Base-by-base conservation (phyloP, 2,329 filamentous ascomycete species). In the Fusarium tanahbumbuense region DNA sequence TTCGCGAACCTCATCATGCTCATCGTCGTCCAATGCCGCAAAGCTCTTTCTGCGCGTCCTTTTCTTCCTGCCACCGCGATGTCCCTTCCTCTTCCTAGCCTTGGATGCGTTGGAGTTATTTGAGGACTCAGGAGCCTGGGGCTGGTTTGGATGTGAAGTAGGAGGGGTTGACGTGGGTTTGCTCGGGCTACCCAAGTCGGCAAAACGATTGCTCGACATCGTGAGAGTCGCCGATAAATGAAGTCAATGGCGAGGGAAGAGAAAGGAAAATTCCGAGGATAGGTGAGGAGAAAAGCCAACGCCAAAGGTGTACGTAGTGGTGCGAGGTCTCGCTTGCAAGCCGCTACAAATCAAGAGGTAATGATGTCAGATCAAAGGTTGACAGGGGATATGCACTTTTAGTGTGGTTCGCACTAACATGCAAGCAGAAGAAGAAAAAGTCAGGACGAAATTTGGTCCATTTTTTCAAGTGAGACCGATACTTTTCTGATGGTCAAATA, bases 31-130 rank as follows among this genome's bases (percentile, higher is more conserved):
- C 2, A 88, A 81, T 18, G 87, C 84, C 25, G 92, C 91, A 77
- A 97, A 97, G 11, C 93, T 97, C 82, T 93, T 93, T 67, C 92
- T 88, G 69, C 93, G 88, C 66, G 89, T 81, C 63, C 89, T 89
- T 80, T 92, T 92, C 82, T 93, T 94, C 85, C 91, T 94, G 40
- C 92, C 91, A 32, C 88, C 90, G 46, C 92, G 88, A 78, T 93
- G 91, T 73, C 89, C 91, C 77, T 91, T 92, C 77, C 81, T 76
- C 79, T 93, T 92, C 83, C 90, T 89, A 72, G 68, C 59, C 65
- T 71, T 73, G 40, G 74, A 47, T 18, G 54, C 57, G 60, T 60
- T 67, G 42, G 63, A 64, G 54, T 61, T 64, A 50, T 71, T 48
- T n/a, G 69, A 60, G 49, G 65, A 69, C 20, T 73, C 64, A 28